Percentiles rank a stretch among this genome's conserved stretches.
Evolutionary conservation across 2,329 filamentous ascomycete species (phyloP).

Genomic region (Clarireedia hainanense): DNA sequence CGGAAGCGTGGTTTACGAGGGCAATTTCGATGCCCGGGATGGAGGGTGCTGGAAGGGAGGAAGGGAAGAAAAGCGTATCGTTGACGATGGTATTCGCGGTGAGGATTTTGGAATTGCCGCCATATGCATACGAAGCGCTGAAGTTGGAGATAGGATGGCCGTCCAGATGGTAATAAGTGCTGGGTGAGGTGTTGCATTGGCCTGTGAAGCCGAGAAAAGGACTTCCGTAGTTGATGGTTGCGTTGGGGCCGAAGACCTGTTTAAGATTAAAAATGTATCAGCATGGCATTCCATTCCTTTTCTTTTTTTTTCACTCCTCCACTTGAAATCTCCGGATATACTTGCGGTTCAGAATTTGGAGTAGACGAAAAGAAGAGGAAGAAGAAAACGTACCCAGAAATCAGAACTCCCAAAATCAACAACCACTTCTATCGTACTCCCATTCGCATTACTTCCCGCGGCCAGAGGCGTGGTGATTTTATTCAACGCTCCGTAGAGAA

Average conservation of each 20-base stretch:
- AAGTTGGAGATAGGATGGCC: not conserved
- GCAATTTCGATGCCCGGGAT: slow-evolving; percentile 1
- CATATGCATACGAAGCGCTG: not conserved
- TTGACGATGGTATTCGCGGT: not conserved
- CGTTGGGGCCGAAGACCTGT: slow-evolving; percentile 3
- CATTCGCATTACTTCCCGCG: not conserved
- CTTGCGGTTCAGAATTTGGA: no score
- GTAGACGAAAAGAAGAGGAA: not conserved
- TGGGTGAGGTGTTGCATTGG: not conserved
- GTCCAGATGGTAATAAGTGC: not conserved
- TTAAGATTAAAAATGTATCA: no score
- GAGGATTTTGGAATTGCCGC: slow-evolving; percentile 2
- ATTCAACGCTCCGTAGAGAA: not conserved
- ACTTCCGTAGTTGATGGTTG: slow-evolving; percentile 2
- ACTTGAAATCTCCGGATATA: no score
- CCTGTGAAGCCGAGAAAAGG: not conserved
- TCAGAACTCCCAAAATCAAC: slow-evolving; percentile 7
- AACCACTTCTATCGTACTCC: not conserved
- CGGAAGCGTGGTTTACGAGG: not conserved
- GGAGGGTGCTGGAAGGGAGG: not conserved
- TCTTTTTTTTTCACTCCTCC: no score
- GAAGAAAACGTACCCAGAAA: slow-evolving; percentile 3
- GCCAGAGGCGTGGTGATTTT: not conserved
- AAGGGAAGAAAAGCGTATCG: not conserved
- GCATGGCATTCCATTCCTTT: no score